Base-by-base conservation (phyloP, 2,329 filamentous ascomycete species). In the Penicillium sp. region DNA sequence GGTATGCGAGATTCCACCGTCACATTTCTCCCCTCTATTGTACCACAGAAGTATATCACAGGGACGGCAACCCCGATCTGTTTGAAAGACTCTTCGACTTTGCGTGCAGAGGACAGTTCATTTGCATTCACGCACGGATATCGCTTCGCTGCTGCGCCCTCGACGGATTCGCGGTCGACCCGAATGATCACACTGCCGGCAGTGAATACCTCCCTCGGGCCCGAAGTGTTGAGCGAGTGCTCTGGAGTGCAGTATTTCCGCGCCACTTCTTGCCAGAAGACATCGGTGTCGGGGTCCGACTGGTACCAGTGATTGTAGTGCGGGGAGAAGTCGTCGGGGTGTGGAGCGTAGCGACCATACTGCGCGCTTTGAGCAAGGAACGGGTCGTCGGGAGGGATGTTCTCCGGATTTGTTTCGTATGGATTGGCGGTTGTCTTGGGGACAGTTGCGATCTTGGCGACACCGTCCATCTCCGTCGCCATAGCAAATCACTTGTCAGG, bases 1-100 rank as follows among this genome's bases (percentile, higher is more conserved):
- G 65, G 63, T 15, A 69, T 63, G 29, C 66, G 55, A 10, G 64
- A 65, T 48, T 68, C 65, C 28, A 67, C 57, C 6, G 65, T 62
- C 27, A 68, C 55, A 41, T 69, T 68, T 36, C 60, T 66, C 28
- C 57, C 64, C 17, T 64, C 59, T 30, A 70, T 53, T 20, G 51
- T 62, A 10, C 64, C 62, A 36, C 56, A 65, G n/a, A 67, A 67
- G 35, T 62, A 57, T 45, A 65, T 57, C 29, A 60, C 46, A 1
- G 67, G 67, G 7, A 69, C 54, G 4, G 57, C 45, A 26, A 67
- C 54, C 1, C 54, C 57, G 14, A 68, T 39, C 18, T 60, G 57
- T 31, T 50, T 58, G 9, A 70, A 56, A 2, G 48, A 37, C 18
- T 62, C 55, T 38, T 65, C 57, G 8, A 57, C 65, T 33, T 65